Evolutionary conservation across 345 rosid species (phyloP).

Genomic region (Eucalyptus marginata): DNA sequence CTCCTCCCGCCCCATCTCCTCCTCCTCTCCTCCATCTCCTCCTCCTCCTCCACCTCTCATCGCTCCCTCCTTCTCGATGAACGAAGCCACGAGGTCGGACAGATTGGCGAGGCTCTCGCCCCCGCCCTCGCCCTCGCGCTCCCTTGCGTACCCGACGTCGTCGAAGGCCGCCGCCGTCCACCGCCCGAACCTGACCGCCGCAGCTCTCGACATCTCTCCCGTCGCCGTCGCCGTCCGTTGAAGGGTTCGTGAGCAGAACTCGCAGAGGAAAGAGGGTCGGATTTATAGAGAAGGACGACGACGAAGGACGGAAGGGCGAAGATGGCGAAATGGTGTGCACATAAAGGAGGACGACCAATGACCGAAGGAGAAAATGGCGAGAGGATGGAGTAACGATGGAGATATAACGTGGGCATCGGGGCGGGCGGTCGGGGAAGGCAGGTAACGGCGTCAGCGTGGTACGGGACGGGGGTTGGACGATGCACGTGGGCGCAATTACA

Average conservation of each 20-base stretch:
- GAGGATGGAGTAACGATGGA: background rate
- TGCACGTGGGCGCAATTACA: background rate
- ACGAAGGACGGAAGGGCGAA: background rate
- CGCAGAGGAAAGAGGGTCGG: background rate
- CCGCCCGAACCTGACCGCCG: conserved; percentile 9
- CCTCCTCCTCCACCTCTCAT: background rate
- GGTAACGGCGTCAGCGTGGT: background rate
- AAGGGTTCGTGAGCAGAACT: background rate
- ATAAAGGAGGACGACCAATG: background rate
- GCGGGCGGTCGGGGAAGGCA: background rate
- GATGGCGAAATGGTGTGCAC: background rate
- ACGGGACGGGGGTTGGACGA: background rate
- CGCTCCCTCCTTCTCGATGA: conserved; percentile 39
- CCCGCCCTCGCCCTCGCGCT: conserved; percentile 16
- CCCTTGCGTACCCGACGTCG: conserved; percentile 19
- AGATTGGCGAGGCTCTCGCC: conserved; percentile 33
- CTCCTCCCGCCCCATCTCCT: background rate
- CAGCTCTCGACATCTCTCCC: conserved; percentile 2
- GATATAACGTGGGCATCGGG: background rate
- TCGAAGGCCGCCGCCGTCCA: conserved; percentile 36
- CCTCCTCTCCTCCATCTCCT: background rate
- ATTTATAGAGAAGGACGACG: background rate
- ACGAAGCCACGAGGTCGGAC: conserved; percentile 66
- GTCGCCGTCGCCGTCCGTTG: background rate
- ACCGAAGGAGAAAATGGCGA: background rate